Evolutionary conservation across 2,329 filamentous ascomycete species (phyloP).

Genomic region (Akanthomyces uredinophilus): DNA sequence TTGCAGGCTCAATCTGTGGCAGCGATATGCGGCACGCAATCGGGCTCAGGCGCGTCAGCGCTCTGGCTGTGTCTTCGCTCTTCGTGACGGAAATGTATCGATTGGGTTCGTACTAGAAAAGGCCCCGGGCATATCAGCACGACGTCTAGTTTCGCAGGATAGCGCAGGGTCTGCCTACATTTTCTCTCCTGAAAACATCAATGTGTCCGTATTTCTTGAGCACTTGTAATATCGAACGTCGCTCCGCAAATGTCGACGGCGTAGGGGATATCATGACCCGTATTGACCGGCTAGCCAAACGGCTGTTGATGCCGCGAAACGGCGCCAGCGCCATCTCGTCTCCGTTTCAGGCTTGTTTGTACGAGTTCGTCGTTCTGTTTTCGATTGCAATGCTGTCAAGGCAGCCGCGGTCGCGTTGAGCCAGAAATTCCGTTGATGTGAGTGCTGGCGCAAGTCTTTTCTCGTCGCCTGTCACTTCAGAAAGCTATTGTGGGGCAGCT

Average conservation of each 20-base stretch:
- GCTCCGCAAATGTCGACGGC: conserved; percentile 48
- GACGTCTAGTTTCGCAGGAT: background rate
- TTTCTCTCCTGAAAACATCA: conserved; percentile 43
- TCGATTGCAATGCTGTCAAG: background rate
- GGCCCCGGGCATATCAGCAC: background rate
- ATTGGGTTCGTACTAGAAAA: background rate
- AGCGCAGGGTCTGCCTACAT: background rate
- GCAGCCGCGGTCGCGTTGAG: background rate
- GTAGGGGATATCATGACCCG: conserved; percentile 47
- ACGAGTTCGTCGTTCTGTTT: background rate
- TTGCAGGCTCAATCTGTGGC: conserved; percentile 23
- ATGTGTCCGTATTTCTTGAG: conserved; percentile 46
- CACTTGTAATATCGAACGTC: conserved; percentile 48
- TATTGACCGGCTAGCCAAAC: conserved; percentile 35
- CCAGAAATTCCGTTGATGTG: background rate
- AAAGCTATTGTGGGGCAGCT: conserved; percentile 13
- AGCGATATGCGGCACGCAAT: conserved; percentile 39
- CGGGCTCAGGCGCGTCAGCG: conserved; percentile 41
- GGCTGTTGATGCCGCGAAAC: conserved; percentile 15
- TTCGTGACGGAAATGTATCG: conserved; percentile 39
- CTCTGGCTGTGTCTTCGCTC: conserved; percentile 32
- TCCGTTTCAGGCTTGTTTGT: background rate
- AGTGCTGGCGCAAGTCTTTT: background rate
- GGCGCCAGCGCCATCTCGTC: conserved; percentile 1
- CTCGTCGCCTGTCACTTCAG: background rate